These are phyloP conservation scores for Sonneratia caseolaris DNA, from an alignment of 345 rosid species.

Conservation along the genomic window DNA sequence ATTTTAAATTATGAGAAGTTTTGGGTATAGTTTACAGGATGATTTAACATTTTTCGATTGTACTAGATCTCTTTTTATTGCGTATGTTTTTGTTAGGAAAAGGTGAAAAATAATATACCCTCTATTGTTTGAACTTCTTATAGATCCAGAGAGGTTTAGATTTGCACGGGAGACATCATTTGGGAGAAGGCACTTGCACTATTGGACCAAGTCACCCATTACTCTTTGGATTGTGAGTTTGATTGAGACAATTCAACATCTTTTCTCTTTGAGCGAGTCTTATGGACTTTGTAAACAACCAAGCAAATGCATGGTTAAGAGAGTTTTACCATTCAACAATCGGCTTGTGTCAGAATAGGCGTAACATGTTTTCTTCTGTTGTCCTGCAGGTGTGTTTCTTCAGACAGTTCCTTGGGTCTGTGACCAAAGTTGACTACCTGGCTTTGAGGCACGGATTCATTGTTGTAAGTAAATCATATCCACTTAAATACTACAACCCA, in stretches of 20 bases:
- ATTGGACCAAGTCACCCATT: slow-evolving; percentile 58
- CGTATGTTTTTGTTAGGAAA: no score
- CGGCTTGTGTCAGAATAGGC: no score
- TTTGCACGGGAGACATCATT: slow-evolving; percentile 92
- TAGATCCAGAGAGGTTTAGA: slow-evolving; percentile 96
- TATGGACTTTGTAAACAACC: no score
- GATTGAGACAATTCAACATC: not conserved
- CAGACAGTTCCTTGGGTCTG: slow-evolving; percentile 87
- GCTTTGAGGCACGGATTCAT: slow-evolving; percentile 92
- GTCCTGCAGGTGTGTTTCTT: slow-evolving; percentile 70
- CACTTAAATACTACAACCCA: not conserved
- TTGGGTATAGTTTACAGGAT: no score
- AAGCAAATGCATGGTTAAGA: not conserved
- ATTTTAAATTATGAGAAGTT: no score
- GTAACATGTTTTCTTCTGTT: not conserved
- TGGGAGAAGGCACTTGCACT: slow-evolving; percentile 67
- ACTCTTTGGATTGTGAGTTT: slow-evolving; percentile 75
- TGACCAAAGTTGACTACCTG: slow-evolving; percentile 77
- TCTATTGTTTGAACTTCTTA: not conserved
- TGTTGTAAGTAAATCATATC: not conserved
- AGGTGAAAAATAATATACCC: no score
- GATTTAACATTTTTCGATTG: no score
- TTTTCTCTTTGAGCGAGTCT: no score
- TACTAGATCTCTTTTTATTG: no score
- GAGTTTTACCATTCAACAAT: not conserved